Evolutionary conservation across 1,139 yeast species (phyloP).

Genomic region (Taiozyma sp.): DNA sequence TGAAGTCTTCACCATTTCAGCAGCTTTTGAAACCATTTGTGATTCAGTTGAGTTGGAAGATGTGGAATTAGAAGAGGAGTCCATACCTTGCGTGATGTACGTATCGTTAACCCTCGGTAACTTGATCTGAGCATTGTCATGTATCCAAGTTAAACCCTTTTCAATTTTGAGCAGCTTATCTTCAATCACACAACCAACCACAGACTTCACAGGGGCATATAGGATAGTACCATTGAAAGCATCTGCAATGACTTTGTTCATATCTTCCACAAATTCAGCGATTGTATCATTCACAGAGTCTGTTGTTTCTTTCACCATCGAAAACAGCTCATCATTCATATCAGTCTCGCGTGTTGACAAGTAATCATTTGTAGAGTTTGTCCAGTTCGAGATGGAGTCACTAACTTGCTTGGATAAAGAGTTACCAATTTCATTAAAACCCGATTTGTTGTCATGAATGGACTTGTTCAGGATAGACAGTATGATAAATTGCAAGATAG

Average conservation of each 20-base stretch:
- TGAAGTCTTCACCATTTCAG: slow-evolving; percentile 16
- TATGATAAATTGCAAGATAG: slow-evolving; percentile 43
- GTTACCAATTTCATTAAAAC: slow-evolving; percentile 11
- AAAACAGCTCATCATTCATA: slow-evolving; percentile 63
- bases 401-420: slow-evolving; percentile 6
- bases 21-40: slow-evolving; percentile 9
- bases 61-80: not conserved
- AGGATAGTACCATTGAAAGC: slow-evolving; percentile 70
- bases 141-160: slow-evolving; percentile 75
- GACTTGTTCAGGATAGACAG: slow-evolving; percentile 26
- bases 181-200: slow-evolving; percentile 78
- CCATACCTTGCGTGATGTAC: slow-evolving; percentile 23
- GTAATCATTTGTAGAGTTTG: slow-evolving; percentile 44
- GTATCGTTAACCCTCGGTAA: slow-evolving; percentile 49
- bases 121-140: slow-evolving; percentile 52
- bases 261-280: slow-evolving; percentile 39
- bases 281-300: slow-evolving; percentile 52
- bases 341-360: slow-evolving; percentile 38
- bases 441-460: slow-evolving; percentile 9
- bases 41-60: not conserved
- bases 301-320: slow-evolving; percentile 58
- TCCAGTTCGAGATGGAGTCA: slow-evolving; percentile 37
- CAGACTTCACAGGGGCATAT: slow-evolving; percentile 53
- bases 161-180: slow-evolving; percentile 63
- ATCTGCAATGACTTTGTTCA: slow-evolving; percentile 50